These are phyloP conservation scores for Platanthera zijinensis DNA, from an alignment of 106 monocot species.

Conservation along the genomic window DNA sequence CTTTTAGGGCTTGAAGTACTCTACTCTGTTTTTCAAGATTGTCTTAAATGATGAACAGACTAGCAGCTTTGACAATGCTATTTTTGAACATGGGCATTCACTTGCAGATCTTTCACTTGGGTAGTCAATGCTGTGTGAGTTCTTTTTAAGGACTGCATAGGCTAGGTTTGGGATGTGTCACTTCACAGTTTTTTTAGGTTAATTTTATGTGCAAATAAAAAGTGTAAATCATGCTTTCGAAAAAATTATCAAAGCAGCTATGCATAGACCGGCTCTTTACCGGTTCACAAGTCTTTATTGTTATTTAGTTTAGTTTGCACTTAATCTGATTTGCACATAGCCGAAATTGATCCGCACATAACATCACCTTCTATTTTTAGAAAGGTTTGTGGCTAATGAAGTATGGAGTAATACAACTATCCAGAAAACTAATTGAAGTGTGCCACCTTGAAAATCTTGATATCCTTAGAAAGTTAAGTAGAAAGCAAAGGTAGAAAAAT, in stretches of 20 bases:
- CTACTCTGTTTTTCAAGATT: not conserved
- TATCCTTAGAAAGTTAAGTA: not conserved
- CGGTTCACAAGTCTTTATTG: no score
- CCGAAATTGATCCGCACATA: no score
- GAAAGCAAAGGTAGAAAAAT: no score
- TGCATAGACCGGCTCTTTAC: no score
- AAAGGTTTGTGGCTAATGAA: not conserved
- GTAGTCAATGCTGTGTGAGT: conserved; percentile 81
- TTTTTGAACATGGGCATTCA: conserved; percentile 63
- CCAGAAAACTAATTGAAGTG: not conserved
- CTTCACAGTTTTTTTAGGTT: no score
- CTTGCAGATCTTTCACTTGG: conserved; percentile 84
- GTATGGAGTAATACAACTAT: not conserved
- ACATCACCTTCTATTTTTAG: not conserved
- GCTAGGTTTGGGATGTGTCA: not conserved
- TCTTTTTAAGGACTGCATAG: not conserved
- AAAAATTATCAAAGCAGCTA: no score
- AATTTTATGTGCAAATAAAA: no score
- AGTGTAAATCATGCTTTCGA: no score
- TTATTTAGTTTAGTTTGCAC: no score
- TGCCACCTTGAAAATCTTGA: not conserved
- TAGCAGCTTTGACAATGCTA: conserved; percentile 9
- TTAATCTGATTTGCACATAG: no score
- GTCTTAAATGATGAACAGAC: conserved; percentile 62
- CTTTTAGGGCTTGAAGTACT: not conserved